These are phyloP conservation scores for Areca catechu DNA, from an alignment of 176 grass and related monocot species.

Conservation along the genomic window DNA sequence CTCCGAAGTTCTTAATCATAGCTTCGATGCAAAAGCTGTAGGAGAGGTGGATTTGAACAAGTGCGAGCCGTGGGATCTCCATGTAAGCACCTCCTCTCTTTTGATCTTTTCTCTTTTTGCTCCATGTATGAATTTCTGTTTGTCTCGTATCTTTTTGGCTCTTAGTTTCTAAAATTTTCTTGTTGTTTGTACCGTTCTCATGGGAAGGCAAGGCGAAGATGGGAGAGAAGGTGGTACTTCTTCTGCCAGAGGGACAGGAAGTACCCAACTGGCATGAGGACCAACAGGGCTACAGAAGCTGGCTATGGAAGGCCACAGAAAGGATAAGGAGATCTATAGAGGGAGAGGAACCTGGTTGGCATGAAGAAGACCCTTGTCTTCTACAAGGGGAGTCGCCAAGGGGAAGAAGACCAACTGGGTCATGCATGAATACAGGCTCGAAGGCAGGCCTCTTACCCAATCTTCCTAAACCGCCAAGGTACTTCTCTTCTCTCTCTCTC, in stretches of 20 bases:
- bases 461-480: conserved; percentile 65
- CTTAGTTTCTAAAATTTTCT: neutral
- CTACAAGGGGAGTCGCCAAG: conserved; percentile 77
- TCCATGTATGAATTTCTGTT: neutral
- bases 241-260: conserved; percentile 93
- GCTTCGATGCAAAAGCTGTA: conserved; percentile 50
- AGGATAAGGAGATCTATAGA: conserved; percentile 87
- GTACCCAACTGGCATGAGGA: conserved; percentile 86
- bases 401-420: conserved; percentile 87
- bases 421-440: conserved; percentile 89
- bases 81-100: conserved; percentile 23
- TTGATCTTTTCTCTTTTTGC: neutral
- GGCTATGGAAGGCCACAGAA: conserved; percentile 99
- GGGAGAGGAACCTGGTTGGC: conserved; percentile 55
- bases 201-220: conserved; percentile 63
- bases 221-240: conserved; percentile 91
- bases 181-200: neutral
- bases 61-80: conserved; percentile 91
- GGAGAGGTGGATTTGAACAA: conserved; percentile 98
- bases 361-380: conserved; percentile 99
- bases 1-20: conserved; percentile 39
- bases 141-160: neutral
- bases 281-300: conserved; percentile 76
- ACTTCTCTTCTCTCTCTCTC: conserved; percentile 3
- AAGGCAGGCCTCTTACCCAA: conserved; percentile 40